Base-by-base conservation (phyloP, 148 eudicot genomes). In the Rhododendron kiyosumense region DNA sequence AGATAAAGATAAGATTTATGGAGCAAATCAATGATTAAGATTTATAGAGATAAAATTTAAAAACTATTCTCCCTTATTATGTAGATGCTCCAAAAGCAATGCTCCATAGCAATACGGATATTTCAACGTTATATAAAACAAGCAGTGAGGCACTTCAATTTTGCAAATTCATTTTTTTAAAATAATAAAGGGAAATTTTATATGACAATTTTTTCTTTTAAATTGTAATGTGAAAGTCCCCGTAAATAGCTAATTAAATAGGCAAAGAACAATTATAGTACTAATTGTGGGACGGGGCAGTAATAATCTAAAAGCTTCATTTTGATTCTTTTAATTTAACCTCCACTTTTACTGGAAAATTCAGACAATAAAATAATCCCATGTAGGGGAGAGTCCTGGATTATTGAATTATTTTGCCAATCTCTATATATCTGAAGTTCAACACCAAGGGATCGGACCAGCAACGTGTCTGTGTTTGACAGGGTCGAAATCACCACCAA, bases 381-480 rank as follows among this genome's bases (percentile, higher is more conserved):
- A 54, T 4, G 22, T 54, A 54, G 76, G 76, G 4, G 41, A 26
- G 32, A 1, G 76, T 71, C 41, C 76, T 41, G 20, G 76, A 13
- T 41, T 71, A 71, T 15, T 71, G 20, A 71, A 71, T 30, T 30
- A 30, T 71, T 71, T 71, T 71, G 0, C 76, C 20, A 30, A 24
- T 75, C n/a, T 89, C 43, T 78, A 78, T 84, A 84, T 28, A 84
- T 38, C 38, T 45, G 78, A 41, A 57, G 81, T 74, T 32, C 28
- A 30, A 9, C 41, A 75, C 28, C 52, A 84, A 78, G 83, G 45
- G 38, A 32, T 32, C 34, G 34, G 87, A 71, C 41, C 76, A 76
- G 85, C 88, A 84, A 88, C 87, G 90, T 90, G 88, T 90, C 88
- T 90, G 85, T 88, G 86, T 86, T 84, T 88, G 59, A 86, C 51